Conservation (phyloP, 805 yeast species). For the Candida vaughaniae region DNA sequence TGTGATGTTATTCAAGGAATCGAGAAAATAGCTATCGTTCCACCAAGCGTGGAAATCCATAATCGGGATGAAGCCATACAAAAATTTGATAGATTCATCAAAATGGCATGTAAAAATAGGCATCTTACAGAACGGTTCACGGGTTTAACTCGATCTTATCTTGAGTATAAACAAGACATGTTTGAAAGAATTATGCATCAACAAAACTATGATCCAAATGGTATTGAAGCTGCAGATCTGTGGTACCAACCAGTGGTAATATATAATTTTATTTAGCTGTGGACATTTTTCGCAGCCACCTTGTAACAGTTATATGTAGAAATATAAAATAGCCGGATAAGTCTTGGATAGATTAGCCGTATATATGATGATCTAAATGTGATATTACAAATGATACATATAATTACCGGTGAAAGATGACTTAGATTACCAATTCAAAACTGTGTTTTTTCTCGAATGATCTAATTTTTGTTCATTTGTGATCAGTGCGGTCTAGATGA, state of each 20-base stretch:
- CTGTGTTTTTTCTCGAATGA: no score
- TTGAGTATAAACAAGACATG: conserved; percentile 9
- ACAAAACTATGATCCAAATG: conserved; percentile 5
- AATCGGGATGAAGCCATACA: conserved; percentile 4
- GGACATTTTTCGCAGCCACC: neutral
- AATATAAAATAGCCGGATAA: no score
- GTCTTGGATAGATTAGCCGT: no score
- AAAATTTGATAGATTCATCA: conserved; percentile 11
- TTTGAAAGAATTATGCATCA: conserved; percentile 7
- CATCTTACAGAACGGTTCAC: neutral
- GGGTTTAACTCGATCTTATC: conserved; percentile 7
- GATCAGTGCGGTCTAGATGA: conserved; percentile 6
- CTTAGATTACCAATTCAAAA: no score
- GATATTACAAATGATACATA: no score
- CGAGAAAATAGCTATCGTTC: conserved; percentile 14
- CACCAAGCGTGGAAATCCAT: conserved; percentile 3
- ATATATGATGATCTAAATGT: no score
- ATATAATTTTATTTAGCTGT: conserved; percentile 7
- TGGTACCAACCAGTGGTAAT: conserved; percentile 10
- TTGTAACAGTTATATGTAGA: no score
- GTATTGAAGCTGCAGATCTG: conserved; percentile 1
- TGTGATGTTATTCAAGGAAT: conserved; percentile 26
- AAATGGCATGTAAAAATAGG: conserved; percentile 5
- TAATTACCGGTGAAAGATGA: no score
- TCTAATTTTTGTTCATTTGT: no score